Conservation (phyloP, 192 early-diverging fungal species). For the Podila verticillata region DNA sequence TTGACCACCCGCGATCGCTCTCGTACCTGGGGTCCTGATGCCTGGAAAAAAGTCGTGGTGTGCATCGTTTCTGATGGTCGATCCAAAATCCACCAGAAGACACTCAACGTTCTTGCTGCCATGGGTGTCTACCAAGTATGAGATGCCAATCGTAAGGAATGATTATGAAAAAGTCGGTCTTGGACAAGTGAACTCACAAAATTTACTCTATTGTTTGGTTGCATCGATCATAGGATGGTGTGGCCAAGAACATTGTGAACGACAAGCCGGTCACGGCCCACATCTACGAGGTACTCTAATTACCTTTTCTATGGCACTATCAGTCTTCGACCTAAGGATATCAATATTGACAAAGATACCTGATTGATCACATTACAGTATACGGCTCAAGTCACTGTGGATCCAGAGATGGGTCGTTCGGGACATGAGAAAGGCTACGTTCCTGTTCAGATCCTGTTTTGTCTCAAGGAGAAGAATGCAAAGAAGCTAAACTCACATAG, state of each 20-base stretch:
- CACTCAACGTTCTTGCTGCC: conserved; percentile 76
- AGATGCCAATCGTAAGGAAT: no score
- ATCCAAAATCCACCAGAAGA: conserved; percentile 76
- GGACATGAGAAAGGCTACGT: conserved; percentile 72
- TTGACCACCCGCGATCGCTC: conserved; percentile 83
- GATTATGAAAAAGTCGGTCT: neutral
- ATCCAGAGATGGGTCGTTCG: conserved; percentile 76
- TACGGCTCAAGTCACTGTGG: conserved; percentile 80
- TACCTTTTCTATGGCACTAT: neutral
- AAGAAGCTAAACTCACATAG: conserved; percentile 92
- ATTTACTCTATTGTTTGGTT: neutral
- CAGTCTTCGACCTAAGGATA: no score
- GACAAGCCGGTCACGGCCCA: conserved; percentile 75
- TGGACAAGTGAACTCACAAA: neutral
- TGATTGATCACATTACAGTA: conserved; percentile 56
- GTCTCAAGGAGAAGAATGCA: conserved; percentile 92
- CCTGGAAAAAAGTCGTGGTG: conserved; percentile 88
- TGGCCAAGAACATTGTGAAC: conserved; percentile 72
- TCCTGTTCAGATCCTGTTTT: conserved; percentile 85
- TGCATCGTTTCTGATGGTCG: conserved; percentile 87
- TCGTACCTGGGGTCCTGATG: conserved; percentile 77
- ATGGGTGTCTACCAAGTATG: conserved; percentile 81
- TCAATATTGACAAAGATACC: neutral
- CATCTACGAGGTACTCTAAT: conserved; percentile 61
- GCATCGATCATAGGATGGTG: conserved; percentile 53